Evolutionary conservation across 179 eudicot species (phyloP).

Genomic region (Silene vulgaris): DNA sequence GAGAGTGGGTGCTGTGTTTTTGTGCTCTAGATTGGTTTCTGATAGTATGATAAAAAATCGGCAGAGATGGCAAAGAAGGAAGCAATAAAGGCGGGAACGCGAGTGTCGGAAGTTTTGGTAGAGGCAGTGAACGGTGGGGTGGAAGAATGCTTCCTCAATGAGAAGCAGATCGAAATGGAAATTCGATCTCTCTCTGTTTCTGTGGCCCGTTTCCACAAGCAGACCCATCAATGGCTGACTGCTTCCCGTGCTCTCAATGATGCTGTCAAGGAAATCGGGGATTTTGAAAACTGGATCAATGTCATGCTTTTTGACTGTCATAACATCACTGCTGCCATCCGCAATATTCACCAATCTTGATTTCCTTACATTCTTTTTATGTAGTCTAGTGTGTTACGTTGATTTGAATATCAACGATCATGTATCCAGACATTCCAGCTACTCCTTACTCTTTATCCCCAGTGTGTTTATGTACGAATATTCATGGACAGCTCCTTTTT

Average conservation of each 20-base stretch:
- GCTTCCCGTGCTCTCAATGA: slow-evolving; percentile 64
- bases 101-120: slow-evolving; percentile 66
- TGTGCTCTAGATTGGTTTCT: neutral
- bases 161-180: slow-evolving; percentile 78
- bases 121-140: slow-evolving; percentile 74
- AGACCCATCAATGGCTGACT: slow-evolving; percentile 76
- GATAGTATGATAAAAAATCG: neutral
- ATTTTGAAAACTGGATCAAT: slow-evolving; percentile 98
- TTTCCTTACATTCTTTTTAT: neutral
- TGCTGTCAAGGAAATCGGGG: slow-evolving; percentile 93
- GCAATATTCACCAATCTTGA: slow-evolving; percentile 68
- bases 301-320: slow-evolving; percentile 82
- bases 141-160: slow-evolving; percentile 63
- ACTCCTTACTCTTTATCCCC: slow-evolving; percentile 1
- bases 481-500: too few relatives aligned
- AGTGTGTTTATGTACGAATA: neutral
- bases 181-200: slow-evolving; percentile 53
- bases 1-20: neutral
- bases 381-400: neutral
- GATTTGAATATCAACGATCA: neutral
- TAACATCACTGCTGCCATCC: slow-evolving; percentile 65
- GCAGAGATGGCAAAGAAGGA: slow-evolving; percentile 72
- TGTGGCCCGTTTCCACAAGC: slow-evolving; percentile 52
- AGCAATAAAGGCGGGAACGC: slow-evolving; percentile 45
- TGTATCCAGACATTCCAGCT: neutral